Evolutionary conservation across 306 rosid genomes (phyloP).

Genomic region (Corylus americana): DNA sequence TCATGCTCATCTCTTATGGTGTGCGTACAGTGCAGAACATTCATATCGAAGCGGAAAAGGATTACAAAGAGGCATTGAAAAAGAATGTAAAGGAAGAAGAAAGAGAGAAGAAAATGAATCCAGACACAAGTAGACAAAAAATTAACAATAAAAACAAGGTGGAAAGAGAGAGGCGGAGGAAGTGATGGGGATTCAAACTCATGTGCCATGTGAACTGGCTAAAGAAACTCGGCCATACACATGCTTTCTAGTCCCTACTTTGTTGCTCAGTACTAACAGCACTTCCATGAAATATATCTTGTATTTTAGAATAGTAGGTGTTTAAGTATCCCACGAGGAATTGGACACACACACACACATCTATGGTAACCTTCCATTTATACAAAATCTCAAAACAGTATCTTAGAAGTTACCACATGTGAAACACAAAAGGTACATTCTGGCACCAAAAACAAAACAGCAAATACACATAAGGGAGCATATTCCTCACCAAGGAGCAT

Average conservation of each 20-base stretch:
- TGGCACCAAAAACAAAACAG: background rate
- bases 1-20: background rate
- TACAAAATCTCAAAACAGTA: background rate
- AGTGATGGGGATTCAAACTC: background rate
- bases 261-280: background rate
- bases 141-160: background rate
- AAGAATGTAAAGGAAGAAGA: background rate
- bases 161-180: background rate
- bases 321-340: background rate
- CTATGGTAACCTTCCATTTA: background rate
- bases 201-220: background rate
- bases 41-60: background rate
- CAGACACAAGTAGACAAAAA: background rate
- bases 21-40: conserved; percentile 1
- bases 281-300: background rate
- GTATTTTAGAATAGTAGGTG: background rate
- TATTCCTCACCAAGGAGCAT: conserved; percentile 72
- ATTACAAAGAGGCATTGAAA: background rate
- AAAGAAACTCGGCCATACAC: background rate
- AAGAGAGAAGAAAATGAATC: background rate
- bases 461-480: background rate
- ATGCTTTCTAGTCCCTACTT: background rate
- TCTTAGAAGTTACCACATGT: background rate
- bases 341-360: background rate
- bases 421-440: conserved; percentile 4